Evolutionary conservation across 345 rosid genomes (phyloP).

Genomic region (Lepidium didymum): DNA sequence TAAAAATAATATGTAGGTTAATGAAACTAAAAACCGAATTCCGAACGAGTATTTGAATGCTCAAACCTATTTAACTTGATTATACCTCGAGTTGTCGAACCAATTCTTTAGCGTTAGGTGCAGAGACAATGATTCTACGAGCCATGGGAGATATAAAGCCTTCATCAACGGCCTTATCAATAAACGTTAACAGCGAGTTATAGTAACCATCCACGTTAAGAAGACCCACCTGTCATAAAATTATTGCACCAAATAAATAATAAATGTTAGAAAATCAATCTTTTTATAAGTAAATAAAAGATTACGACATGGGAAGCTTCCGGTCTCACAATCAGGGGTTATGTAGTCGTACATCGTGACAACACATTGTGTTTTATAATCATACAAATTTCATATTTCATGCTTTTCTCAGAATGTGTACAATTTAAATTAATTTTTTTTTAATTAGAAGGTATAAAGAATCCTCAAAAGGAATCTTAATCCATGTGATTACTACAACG

Average conservation of each 20-base stretch:
- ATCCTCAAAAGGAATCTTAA: slow-evolving; percentile 12
- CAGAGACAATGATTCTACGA: slow-evolving; percentile 81
- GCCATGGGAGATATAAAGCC: slow-evolving; percentile 82
- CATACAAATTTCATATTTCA: slow-evolving; percentile 14
- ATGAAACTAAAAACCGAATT: too few relatives aligned
- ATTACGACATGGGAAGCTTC: slow-evolving; percentile 32
- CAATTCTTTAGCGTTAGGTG: slow-evolving; percentile 73
- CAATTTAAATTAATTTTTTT: background rate
- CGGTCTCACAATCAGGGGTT: slow-evolving; percentile 33
- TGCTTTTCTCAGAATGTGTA: slow-evolving; percentile 7
- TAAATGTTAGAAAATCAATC: slow-evolving; percentile 3
- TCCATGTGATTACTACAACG: slow-evolving; percentile 24
- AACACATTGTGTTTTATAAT: slow-evolving; percentile 18
- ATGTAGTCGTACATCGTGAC: slow-evolving; percentile 29
- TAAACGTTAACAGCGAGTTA: slow-evolving; percentile 71
- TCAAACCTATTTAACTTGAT: too few relatives aligned
- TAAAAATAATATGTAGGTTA: too few relatives aligned
- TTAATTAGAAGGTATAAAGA: slow-evolving; percentile 1
- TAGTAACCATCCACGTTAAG: slow-evolving; percentile 92
- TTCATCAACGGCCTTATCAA: slow-evolving; percentile 94
- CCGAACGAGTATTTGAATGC: too few relatives aligned
- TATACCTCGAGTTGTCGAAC: slow-evolving; percentile 80
- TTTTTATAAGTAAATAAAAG: background rate
- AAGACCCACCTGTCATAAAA: slow-evolving; percentile 65
- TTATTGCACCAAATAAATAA: background rate